phyloP scores from a whole-genome alignment of 1,284 basidiomycete genomes.

The Schizopora paradoxa region DNA sequence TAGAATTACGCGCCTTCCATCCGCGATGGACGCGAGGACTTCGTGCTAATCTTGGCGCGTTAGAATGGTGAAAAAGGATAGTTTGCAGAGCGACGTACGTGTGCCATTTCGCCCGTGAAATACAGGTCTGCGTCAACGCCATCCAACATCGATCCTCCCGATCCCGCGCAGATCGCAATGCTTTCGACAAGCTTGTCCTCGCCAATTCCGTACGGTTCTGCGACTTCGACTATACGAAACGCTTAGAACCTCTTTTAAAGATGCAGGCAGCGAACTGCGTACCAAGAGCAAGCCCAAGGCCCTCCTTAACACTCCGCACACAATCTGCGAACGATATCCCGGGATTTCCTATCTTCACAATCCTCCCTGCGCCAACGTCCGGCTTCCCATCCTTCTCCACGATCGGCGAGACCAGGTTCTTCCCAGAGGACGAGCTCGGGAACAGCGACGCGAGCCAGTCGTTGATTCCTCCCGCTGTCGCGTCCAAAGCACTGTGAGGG shows the following conservation, averaged over 20 bases:
- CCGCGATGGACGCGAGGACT: slow-evolving; percentile 69
- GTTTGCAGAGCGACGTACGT: slow-evolving; percentile 45
- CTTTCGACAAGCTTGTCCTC: slow-evolving; percentile 36
- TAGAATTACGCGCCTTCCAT: slow-evolving; percentile 71
- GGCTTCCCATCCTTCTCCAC: slow-evolving; percentile 24
- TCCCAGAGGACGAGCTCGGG: slow-evolving; percentile 18
- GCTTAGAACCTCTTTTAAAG: too few species aligned
- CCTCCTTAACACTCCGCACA: slow-evolving; percentile 61
- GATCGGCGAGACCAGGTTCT: slow-evolving; percentile 4
- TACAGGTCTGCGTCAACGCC: slow-evolving; percentile 75
- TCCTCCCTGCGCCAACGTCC: slow-evolving; percentile 62
- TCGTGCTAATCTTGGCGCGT: slow-evolving; percentile 55
- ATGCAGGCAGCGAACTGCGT: slow-evolving; percentile 27
- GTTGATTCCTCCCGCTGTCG: slow-evolving; percentile 78
- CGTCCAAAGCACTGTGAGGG: slow-evolving; percentile 86
- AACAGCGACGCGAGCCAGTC: slow-evolving; percentile 64
- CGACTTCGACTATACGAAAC: slow-evolving; percentile 69
- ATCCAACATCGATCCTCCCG: slow-evolving; percentile 70
- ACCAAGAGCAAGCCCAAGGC: slow-evolving; percentile 64
- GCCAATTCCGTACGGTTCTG: slow-evolving; percentile 38
- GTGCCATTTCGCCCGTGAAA: slow-evolving; percentile 89
- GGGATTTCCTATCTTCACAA: slow-evolving; percentile 56
- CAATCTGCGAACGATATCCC: slow-evolving; percentile 50
- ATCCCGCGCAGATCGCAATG: slow-evolving; percentile 84
- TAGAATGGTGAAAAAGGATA: neutral